A percentile compares a stretch with the other conserved stretches of the same genome.
These are phyloP conservation scores for Leccinum incarnatum DNA, from an alignment of 768 basidiomycete genomes.

Conservation along the genomic window DNA sequence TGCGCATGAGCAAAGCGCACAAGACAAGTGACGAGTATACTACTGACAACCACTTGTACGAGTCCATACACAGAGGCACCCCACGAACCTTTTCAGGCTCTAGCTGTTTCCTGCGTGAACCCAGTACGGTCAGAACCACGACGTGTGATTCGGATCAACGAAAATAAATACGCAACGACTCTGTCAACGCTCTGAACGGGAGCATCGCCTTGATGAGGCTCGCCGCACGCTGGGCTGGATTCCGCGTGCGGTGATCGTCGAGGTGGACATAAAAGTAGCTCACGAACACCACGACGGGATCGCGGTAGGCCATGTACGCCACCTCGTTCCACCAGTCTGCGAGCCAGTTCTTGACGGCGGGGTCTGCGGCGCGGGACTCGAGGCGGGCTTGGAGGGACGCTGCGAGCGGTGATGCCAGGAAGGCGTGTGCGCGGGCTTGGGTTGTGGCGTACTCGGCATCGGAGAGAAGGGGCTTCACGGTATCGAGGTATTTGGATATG, in stretches of 20 bases:
- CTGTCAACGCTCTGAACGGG: constrained; percentile 79
- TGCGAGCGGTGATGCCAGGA: constrained; percentile 66
- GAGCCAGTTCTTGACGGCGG: constrained; percentile 75
- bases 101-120: constrained; percentile 55
- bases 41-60: constrained; percentile 81
- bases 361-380: constrained; percentile 65
- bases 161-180: constrained; percentile 48
- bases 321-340: constrained; percentile 97
- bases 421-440: constrained; percentile 55
- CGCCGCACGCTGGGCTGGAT: constrained; percentile 74
- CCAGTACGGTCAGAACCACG: background rate
- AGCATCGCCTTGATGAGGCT: constrained; percentile 81
- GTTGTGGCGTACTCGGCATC: constrained; percentile 60
- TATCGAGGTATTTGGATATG: constrained; percentile 81
- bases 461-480: constrained; percentile 71
- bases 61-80: constrained; percentile 81
- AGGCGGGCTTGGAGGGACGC: constrained; percentile 76
- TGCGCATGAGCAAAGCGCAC: background rate
- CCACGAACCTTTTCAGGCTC: constrained; percentile 86
- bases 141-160: background rate
- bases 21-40: background rate
- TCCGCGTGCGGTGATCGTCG: constrained; percentile 52
- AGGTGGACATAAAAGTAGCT: constrained; percentile 95
- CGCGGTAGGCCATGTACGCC: constrained; percentile 85
- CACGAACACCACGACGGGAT: constrained; percentile 88